These are phyloP conservation scores for Aspergillus pseudoglaucus DNA, from an alignment of 2,329 filamentous ascomycete species.

Conservation along the genomic window DNA sequence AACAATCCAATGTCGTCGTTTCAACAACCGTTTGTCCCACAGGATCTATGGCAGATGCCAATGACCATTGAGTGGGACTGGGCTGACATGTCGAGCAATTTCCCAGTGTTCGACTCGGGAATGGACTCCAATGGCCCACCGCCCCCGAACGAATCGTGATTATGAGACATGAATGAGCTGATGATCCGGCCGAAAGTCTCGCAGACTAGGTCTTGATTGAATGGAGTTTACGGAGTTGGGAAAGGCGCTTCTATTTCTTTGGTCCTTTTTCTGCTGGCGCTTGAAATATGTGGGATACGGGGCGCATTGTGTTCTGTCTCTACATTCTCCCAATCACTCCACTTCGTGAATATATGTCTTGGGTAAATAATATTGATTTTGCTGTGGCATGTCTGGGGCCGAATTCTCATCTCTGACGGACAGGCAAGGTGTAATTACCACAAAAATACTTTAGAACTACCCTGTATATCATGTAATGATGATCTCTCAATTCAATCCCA, in stretches of 20 bases:
- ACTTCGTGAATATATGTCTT: neutral
- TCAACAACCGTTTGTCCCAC: slow-evolving; percentile 81
- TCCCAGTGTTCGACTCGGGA: slow-evolving; percentile 27
- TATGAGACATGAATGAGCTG: slow-evolving; percentile 10
- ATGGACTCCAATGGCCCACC: slow-evolving; percentile 16
- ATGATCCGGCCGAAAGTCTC: slow-evolving; percentile 3
- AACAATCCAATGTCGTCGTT: slow-evolving; percentile 46
- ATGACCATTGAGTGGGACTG: slow-evolving; percentile 94
- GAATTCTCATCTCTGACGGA: neutral
- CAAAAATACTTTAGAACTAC: neutral
- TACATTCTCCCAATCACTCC: neutral
- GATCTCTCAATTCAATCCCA: neutral
- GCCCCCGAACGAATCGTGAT: slow-evolving; percentile 20
- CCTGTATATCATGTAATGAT: neutral
- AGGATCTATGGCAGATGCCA: slow-evolving; percentile 90
- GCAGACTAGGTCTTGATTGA: neutral
- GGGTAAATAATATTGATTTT: neutral
- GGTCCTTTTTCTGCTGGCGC: neutral
- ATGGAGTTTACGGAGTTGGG: slow-evolving; percentile 5
- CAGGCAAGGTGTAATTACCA: neutral
- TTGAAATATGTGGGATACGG: neutral
- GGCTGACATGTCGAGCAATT: slow-evolving; percentile 44
- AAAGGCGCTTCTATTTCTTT: neutral
- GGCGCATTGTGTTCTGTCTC: slow-evolving; percentile 3
- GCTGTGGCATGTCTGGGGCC: neutral